A percentile compares a stretch with the other conserved stretches of the same genome.
Conservation (phyloP, 768 basidiomycete species). For the Boletellus emodensis region DNA sequence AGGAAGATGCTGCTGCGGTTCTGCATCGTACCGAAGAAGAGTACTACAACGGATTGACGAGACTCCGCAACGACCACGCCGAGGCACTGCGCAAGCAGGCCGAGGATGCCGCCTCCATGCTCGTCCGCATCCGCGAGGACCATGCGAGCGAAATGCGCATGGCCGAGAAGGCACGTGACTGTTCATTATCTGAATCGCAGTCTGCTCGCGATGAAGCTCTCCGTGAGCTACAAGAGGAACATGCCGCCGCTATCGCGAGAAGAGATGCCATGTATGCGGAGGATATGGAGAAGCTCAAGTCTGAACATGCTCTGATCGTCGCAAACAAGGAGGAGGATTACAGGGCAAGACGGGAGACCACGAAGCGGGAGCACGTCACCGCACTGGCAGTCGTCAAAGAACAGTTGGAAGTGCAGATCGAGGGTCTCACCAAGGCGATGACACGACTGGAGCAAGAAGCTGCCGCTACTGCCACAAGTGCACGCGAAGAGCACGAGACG, state of each 20-base stretch:
- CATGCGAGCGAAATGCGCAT: conserved; percentile 71
- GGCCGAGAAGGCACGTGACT: conserved; percentile 71
- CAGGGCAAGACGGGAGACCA: conserved; percentile 30
- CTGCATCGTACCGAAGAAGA: conserved; percentile 74
- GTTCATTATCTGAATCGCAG: conserved; percentile 70
- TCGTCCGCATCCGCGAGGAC: conserved; percentile 74
- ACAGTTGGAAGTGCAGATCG: conserved; percentile 44
- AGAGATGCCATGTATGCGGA: conserved; percentile 64
- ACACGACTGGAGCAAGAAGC: conserved; percentile 50
- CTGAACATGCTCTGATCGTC: conserved; percentile 54
- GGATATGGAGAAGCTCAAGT: conserved; percentile 62
- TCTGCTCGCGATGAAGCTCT: conserved; percentile 60
- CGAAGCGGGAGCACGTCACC: conserved; percentile 35
- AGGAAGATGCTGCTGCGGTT: conserved; percentile 51
- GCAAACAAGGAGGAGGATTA: conserved; percentile 61
- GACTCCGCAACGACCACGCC: conserved; percentile 69
- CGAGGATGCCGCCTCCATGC: conserved; percentile 52
- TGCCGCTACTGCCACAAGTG: conserved; percentile 33
- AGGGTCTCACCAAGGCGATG: conserved; percentile 54
- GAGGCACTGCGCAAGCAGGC: conserved; percentile 60
- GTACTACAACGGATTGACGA: conserved; percentile 76
- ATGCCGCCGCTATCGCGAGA: conserved; percentile 57
- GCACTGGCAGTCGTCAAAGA: conserved; percentile 28
- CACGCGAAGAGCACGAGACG: conserved; percentile 47
- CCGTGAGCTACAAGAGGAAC: conserved; percentile 67